Evolutionary conservation across 805 yeast genomes (phyloP).

Genomic region (Nakazawaea ambrosiae): DNA sequence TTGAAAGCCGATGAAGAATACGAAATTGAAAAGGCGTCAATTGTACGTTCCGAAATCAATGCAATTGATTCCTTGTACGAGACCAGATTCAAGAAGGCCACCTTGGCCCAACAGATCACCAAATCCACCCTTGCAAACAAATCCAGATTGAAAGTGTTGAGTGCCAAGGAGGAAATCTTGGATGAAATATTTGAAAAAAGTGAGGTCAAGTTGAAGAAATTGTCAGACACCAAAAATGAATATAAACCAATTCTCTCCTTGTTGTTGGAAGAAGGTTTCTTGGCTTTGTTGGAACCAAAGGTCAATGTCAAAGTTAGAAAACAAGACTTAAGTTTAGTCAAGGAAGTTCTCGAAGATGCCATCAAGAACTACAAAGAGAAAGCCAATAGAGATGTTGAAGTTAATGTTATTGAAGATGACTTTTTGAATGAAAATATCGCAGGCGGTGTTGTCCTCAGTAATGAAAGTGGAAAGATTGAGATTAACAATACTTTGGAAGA

Average conservation of each 20-base stretch:
- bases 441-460: conserved; percentile 80
- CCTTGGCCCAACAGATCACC: conserved; percentile 89
- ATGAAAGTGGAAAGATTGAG: conserved; percentile 74
- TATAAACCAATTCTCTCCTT: conserved; percentile 70
- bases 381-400: conserved; percentile 49
- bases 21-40: conserved; percentile 93
- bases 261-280: conserved; percentile 71
- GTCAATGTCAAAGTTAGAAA: conserved; percentile 64
- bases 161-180: conserved; percentile 78
- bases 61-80: conserved; percentile 78
- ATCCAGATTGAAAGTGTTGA: conserved; percentile 83
- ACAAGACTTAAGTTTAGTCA: conserved; percentile 52
- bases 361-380: conserved; percentile 55
- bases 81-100: conserved; percentile 81
- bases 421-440: conserved; percentile 58
- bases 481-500: conserved; percentile 92
- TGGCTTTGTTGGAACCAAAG: conserved; percentile 64
- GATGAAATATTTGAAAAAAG: conserved; percentile 70
- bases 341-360: conserved; percentile 56
- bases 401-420: conserved; percentile 47
- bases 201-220: conserved; percentile 48
- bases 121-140: conserved; percentile 94
- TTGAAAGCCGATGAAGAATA: conserved; percentile 98
- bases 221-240: conserved; percentile 45
- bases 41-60: conserved; percentile 88